Conservation (phyloP, 2,329 filamentous ascomycete genomes). For the Botrytis squamosa region DNA sequence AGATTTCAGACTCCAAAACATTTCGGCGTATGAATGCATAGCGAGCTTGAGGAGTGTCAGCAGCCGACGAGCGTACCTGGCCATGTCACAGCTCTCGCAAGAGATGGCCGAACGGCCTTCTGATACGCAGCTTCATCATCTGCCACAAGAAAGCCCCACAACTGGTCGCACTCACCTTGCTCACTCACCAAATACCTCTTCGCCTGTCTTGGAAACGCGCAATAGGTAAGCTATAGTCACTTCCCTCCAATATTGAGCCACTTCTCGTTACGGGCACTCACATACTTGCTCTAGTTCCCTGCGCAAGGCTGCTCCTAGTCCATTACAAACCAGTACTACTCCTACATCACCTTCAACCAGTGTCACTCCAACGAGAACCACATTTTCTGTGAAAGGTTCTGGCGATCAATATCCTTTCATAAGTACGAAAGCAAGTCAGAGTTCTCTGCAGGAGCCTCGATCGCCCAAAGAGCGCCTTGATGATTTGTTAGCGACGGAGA, state of each 20-base stretch:
- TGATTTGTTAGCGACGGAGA: conserved; percentile 40
- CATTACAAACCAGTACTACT: conserved; percentile 38
- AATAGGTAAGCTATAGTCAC: conserved; percentile 33
- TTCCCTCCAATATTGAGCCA: conserved; percentile 20
- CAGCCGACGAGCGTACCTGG: conserved; percentile 20
- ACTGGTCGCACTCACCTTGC: conserved; percentile 31
- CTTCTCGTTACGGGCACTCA: conserved; percentile 24
- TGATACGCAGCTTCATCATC: conserved; percentile 31
- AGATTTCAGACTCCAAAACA: conserved; percentile 22
- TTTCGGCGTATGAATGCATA: conserved; percentile 24
- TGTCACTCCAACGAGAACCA: conserved; percentile 37
- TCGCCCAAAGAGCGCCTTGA: conserved; percentile 41
- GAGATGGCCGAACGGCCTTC: conserved; percentile 34
- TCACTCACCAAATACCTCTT: conserved; percentile 33
- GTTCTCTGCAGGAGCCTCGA: conserved; percentile 31
- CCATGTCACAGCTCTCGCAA: conserved; percentile 32
- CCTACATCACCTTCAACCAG: conserved; percentile 35
- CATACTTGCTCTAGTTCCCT: conserved; percentile 35
- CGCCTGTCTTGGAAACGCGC: conserved; percentile 30
- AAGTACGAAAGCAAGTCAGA: conserved; percentile 25
- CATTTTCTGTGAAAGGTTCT: conserved; percentile 31
- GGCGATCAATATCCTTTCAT: conserved; percentile 29
- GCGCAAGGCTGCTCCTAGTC: conserved; percentile 39
- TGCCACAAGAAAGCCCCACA: conserved; percentile 36
- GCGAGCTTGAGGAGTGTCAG: conserved; percentile 34